These are phyloP conservation scores for Myxozyma sirexii DNA, from an alignment of 805 yeast species.

Conservation along the genomic window DNA sequence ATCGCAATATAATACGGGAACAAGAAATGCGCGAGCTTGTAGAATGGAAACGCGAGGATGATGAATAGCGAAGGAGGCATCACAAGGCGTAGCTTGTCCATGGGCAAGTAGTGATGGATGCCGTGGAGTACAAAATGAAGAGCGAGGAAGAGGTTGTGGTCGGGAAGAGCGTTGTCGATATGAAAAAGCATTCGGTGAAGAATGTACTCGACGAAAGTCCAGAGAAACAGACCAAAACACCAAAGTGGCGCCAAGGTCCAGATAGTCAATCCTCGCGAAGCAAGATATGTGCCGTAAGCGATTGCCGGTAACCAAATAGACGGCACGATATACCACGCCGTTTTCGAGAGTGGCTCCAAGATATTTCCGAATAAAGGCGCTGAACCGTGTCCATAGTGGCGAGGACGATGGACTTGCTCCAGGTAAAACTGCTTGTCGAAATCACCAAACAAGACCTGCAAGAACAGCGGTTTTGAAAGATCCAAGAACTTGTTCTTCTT, in stretches of 20 bases:
- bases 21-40: conserved; percentile 69
- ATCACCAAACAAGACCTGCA: conserved; percentile 74
- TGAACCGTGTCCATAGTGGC: conserved; percentile 96
- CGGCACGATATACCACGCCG: conserved; percentile 96
- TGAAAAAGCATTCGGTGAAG: conserved; percentile 94
- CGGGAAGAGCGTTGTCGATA: conserved; percentile 83
- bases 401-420: conserved; percentile 96
- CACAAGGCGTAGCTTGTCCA: conserved; percentile 91
- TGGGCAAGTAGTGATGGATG: conserved; percentile 94
- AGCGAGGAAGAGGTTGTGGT: conserved; percentile 70
- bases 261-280: conserved; percentile 54
- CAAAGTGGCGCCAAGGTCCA: conserved; percentile 60
- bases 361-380: conserved; percentile 96
- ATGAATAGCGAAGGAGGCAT: conserved; percentile 92
- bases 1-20: conserved; percentile 85
- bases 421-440: conserved; percentile 88
- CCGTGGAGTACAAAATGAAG: conserved; percentile 93
- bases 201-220: conserved; percentile 90
- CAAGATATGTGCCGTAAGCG: conserved; percentile 60
- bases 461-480: conserved; percentile 73
- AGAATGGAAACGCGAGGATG: conserved; percentile 75
- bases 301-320: conserved; percentile 83
- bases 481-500: conserved; percentile 84
- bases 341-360: conserved; percentile 84
- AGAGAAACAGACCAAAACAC: conserved; percentile 78